phyloP scores from a whole-genome alignment of 176 grass and related monocot species.

The Zizania latifolia region DNA sequence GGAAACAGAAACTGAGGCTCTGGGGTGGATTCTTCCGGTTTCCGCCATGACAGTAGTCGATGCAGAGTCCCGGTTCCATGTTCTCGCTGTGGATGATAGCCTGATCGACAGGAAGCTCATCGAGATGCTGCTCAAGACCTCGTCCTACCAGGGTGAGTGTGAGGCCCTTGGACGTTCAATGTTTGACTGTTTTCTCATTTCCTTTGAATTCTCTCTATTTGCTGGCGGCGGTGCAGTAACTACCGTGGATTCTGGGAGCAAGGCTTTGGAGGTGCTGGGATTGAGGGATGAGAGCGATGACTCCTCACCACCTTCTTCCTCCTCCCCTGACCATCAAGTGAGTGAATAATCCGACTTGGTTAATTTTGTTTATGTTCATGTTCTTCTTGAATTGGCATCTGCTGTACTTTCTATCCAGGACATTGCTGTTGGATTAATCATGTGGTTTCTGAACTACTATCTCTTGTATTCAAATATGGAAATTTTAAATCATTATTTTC shows the following conservation, averaged over 20 bases:
- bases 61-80: conserved; percentile 62
- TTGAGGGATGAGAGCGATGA: conserved; percentile 44
- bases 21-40: not conserved
- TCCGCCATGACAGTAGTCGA: conserved; percentile 52
- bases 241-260: conserved; percentile 84
- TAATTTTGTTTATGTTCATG: no score
- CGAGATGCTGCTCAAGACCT: conserved; percentile 82
- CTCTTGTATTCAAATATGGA: no score
- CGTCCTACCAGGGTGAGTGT: conserved; percentile 79
- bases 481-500: no score
- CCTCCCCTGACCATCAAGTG: conserved; percentile 57
- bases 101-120: conserved; percentile 98
- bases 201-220: not conserved
- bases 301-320: conserved; percentile 30
- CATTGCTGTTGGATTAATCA: no score
- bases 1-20: not conserved
- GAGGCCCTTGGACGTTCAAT: not conserved
- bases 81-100: conserved; percentile 91
- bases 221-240: conserved; percentile 58
- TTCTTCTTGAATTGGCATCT: not conserved
- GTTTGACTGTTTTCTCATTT: not conserved
- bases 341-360: no score
- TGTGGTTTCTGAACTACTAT: not conserved
- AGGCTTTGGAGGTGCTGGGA: conserved; percentile 76
- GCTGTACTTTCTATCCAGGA: not conserved